Evolutionary conservation across 2,329 filamentous ascomycete genomes (phyloP).

Genomic region (Alternaria conjuncta): DNA sequence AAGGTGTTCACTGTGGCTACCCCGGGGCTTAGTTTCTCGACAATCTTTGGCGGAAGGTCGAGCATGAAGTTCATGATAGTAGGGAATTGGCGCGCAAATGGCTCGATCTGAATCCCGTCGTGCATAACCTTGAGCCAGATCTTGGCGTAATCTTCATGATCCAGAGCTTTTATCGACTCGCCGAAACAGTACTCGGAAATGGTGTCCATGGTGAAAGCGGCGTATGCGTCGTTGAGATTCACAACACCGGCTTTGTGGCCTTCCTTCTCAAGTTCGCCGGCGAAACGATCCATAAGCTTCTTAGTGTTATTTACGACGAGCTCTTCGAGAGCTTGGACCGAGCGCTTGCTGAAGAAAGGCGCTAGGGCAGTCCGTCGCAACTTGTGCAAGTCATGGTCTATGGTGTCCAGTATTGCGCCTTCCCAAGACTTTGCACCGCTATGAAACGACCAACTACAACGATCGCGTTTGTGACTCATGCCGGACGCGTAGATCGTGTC

Average conservation of each 20-base stretch:
- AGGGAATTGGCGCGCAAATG: not conserved
- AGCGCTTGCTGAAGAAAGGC: conserved; percentile 33
- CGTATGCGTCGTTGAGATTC: conserved; percentile 13
- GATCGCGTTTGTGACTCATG: conserved; percentile 14
- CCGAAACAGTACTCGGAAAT: conserved; percentile 20
- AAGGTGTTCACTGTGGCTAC: not conserved
- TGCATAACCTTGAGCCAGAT: not conserved
- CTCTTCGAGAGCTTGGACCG: conserved; percentile 14
- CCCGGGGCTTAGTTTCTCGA: not conserved
- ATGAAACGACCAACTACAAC: conserved; percentile 11
- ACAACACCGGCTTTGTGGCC: not conserved
- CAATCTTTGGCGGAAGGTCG: not conserved
- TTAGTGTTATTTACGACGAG: conserved; percentile 15
- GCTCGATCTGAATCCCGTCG: not conserved
- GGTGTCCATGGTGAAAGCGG: conserved; percentile 21
- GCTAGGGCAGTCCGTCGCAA: conserved; percentile 25
- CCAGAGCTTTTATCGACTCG: not conserved
- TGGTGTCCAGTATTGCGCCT: conserved; percentile 19
- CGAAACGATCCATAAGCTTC: not conserved
- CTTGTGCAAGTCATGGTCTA: conserved; percentile 32
- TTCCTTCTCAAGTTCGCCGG: not conserved
- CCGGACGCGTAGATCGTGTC: conserved; percentile 21
- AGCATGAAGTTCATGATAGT: not conserved
- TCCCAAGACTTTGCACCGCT: not conserved
- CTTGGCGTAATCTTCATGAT: conserved; percentile 4